Conservation (phyloP, 2,329 filamentous ascomycete genomes). For the Trichoderma sp. region DNA sequence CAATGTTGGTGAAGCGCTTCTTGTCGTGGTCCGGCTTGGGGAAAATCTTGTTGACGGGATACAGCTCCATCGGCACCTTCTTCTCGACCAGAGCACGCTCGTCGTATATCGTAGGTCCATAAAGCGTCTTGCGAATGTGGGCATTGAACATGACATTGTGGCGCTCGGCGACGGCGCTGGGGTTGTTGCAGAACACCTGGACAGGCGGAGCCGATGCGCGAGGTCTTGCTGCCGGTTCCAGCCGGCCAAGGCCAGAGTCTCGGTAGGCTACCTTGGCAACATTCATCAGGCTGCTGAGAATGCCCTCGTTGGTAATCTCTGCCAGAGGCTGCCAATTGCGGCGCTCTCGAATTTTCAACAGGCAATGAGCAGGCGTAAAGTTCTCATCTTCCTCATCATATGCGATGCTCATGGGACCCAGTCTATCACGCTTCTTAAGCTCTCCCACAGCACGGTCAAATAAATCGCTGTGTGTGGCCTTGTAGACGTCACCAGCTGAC, state of each 20-base stretch:
- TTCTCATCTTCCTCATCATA: constrained; percentile 66
- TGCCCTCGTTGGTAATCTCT: constrained; percentile 68
- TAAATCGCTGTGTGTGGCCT: constrained; percentile 64
- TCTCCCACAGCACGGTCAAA: constrained; percentile 71
- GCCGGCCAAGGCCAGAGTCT: constrained; percentile 67
- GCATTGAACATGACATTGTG: constrained; percentile 76
- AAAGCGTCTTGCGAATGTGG: constrained; percentile 70
- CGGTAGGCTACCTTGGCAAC: constrained; percentile 65
- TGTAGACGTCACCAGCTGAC: constrained; percentile 69
- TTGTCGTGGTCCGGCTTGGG: constrained; percentile 78
- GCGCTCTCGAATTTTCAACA: constrained; percentile 77
- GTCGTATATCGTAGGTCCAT: constrained; percentile 59
- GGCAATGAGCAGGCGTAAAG: constrained; percentile 69
- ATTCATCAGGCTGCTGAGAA: constrained; percentile 74
- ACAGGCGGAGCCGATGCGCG: constrained; percentile 81
- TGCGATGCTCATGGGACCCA: constrained; percentile 63
- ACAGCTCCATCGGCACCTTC: constrained; percentile 63
- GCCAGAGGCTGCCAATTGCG: constrained; percentile 64
- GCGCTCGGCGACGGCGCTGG: constrained; percentile 62
- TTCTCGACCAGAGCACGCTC: constrained; percentile 73
- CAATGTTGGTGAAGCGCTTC: constrained; percentile 83
- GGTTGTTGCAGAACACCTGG: constrained; percentile 71
- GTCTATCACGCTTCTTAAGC: constrained; percentile 52
- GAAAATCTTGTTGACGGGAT: constrained; percentile 64
- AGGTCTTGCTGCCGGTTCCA: constrained; percentile 81